phyloP scores from a whole-genome alignment of 495 filamentous ascomycete species.

The Trichoderma asperelloides region DNA sequence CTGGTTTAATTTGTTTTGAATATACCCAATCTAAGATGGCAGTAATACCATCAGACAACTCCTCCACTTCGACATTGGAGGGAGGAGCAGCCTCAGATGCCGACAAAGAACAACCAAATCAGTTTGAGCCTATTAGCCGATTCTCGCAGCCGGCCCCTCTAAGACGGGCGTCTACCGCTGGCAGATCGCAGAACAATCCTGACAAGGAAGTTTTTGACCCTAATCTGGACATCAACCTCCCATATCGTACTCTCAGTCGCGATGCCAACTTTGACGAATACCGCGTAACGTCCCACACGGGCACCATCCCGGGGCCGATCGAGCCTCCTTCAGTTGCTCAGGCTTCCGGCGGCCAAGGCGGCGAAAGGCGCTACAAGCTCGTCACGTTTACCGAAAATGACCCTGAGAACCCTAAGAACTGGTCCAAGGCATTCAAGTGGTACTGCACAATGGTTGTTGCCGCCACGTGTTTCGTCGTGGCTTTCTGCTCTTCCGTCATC shows the following conservation, averaged over 20 bases:
- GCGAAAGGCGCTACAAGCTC: slow-evolving; percentile 54
- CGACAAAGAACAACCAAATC: not conserved
- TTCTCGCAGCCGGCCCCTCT: not conserved
- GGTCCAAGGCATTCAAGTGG: slow-evolving; percentile 56
- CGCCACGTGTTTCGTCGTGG: slow-evolving; percentile 55
- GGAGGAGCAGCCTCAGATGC: not conserved
- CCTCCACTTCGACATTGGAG: not conserved
- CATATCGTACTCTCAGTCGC: slow-evolving; percentile 51
- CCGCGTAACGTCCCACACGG: slow-evolving; percentile 46
- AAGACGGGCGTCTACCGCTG: not conserved
- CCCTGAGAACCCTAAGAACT: slow-evolving; percentile 62
- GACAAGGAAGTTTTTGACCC: slow-evolving; percentile 11
- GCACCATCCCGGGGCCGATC: slow-evolving; percentile 53
- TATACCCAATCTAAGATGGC: not conserved
- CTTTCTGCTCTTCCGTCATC: slow-evolving; percentile 54
- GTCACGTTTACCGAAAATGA: slow-evolving; percentile 49
- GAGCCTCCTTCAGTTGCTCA: slow-evolving; percentile 18
- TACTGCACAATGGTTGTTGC: slow-evolving; percentile 61
- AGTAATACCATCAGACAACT: not conserved
- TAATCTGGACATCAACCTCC: slow-evolving; percentile 42
- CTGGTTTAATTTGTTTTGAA: not conserved
- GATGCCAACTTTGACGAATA: slow-evolving; percentile 58
- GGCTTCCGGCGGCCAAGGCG: slow-evolving; percentile 18
- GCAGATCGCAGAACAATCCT: not conserved
- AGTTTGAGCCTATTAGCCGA: not conserved